phyloP scores from a whole-genome alignment of 805 yeast genomes.

The Cyberlindnera euphorbiiphila region DNA sequence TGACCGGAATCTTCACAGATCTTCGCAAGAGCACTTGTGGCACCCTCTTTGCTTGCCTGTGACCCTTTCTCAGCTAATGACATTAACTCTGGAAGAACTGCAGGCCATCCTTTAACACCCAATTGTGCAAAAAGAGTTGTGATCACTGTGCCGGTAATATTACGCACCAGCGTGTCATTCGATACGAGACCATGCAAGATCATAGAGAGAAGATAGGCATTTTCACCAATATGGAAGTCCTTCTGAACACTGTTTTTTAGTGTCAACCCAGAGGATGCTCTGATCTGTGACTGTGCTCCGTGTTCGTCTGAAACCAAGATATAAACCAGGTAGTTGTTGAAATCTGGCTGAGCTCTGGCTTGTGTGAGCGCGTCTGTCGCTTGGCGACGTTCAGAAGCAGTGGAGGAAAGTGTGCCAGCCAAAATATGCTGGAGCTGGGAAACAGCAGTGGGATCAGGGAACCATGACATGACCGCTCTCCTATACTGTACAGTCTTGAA shows the following conservation, averaged over 20 bases:
- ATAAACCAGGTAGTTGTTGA: constrained; percentile 74
- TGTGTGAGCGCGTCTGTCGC: constrained; percentile 73
- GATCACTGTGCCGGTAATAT: constrained; percentile 86
- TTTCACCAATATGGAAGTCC: constrained; percentile 30
- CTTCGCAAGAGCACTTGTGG: constrained; percentile 76
- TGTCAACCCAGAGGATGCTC: constrained; percentile 87
- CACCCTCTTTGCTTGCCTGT: constrained; percentile 51
- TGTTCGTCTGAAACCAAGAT: constrained; percentile 53
- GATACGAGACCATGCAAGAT: constrained; percentile 48
- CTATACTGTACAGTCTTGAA: no score
- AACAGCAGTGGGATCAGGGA: constrained; percentile 58
- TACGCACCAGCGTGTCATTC: constrained; percentile 60
- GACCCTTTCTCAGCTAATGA: constrained; percentile 51
- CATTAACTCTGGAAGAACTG: constrained; percentile 62
- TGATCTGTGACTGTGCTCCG: constrained; percentile 45
- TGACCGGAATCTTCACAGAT: constrained; percentile 85
- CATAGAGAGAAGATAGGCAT: constrained; percentile 33
- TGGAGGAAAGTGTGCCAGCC: constrained; percentile 65
- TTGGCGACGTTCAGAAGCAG: constrained; percentile 47
- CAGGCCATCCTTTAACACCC: constrained; percentile 74
- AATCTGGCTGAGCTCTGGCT: constrained; percentile 70
- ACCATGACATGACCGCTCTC: constrained; percentile 63
- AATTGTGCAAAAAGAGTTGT: constrained; percentile 70
- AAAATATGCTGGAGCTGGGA: constrained; percentile 64
- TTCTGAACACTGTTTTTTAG: constrained; percentile 71